Conservation (phyloP, 1,284 basidiomycete species). For the Pholiota adiposa region DNA sequence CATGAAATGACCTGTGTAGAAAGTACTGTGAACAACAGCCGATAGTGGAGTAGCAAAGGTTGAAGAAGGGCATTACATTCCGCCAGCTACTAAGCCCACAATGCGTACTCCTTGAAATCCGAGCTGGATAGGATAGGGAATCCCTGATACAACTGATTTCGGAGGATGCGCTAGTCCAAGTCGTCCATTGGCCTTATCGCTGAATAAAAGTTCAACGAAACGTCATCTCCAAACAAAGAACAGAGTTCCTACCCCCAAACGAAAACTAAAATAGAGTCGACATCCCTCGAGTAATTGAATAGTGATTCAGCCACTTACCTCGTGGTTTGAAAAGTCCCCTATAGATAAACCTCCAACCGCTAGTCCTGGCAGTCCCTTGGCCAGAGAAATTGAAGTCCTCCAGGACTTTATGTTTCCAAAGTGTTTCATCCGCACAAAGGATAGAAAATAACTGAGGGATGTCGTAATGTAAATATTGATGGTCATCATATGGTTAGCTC, state of each 20-base stretch:
- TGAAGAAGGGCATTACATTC: constrained; percentile 57
- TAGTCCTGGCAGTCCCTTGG: constrained; percentile 67
- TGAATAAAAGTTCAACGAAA: constrained; percentile 30
- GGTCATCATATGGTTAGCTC: not conserved
- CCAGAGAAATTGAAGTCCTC: constrained; percentile 82
- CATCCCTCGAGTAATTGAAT: not conserved
- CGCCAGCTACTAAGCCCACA: constrained; percentile 77
- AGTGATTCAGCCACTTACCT: constrained; percentile 31
- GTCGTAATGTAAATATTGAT: not conserved
- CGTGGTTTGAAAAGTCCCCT: constrained; percentile 64
- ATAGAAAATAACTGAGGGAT: constrained; percentile 50
- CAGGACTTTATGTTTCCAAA: constrained; percentile 77
- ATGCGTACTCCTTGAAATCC: constrained; percentile 63
- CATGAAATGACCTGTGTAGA: constrained; percentile 73
- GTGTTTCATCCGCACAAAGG: constrained; percentile 72
- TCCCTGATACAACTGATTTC: constrained; percentile 39
- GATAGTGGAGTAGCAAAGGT: not conserved
- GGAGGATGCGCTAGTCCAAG: constrained; percentile 55
- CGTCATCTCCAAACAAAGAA: not conserved
- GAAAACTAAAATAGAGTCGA: constrained; percentile 41
- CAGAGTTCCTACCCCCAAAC: constrained; percentile 73
- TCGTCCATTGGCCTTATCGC: constrained; percentile 60
- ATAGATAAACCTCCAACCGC: constrained; percentile 83
- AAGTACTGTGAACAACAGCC: constrained; percentile 4
- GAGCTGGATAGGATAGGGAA: constrained; percentile 67